Evolutionary conservation across 495 filamentous ascomycete genomes (phyloP).

Genomic region (Trichodelitschia bisporula): DNA sequence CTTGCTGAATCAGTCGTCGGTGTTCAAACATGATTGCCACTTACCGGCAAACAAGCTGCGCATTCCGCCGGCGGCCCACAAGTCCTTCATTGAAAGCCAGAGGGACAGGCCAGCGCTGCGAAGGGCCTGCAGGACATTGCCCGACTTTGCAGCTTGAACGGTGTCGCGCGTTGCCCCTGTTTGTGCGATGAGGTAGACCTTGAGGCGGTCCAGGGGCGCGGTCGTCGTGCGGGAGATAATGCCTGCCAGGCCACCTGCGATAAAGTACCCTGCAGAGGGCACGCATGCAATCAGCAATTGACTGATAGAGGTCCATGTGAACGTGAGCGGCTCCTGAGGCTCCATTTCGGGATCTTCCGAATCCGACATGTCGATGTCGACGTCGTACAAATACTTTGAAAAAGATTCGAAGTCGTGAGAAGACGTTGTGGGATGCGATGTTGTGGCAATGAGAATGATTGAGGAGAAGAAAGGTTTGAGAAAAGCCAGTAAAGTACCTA

Average conservation of each 20-base stretch:
- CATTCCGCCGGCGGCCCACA: constrained; percentile 76
- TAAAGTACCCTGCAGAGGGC: constrained; percentile 76
- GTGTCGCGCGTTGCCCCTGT: constrained; percentile 36
- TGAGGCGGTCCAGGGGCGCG: constrained; percentile 85
- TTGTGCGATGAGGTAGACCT: constrained; percentile 92
- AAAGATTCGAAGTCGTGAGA: background rate
- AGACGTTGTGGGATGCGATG: background rate
- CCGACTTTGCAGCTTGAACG: constrained; percentile 42
- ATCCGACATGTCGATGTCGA: constrained; percentile 4
- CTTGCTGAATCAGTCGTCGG: constrained; percentile 25
- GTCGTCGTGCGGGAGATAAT: constrained; percentile 82
- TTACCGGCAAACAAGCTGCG: constrained; percentile 85
- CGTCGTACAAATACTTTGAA: background rate
- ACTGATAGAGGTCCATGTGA: no score
- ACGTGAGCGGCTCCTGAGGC: constrained; percentile 17
- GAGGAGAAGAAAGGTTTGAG: constrained; percentile 44
- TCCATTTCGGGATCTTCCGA: constrained; percentile 3
- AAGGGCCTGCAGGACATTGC: constrained; percentile 38
- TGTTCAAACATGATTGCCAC: constrained; percentile 10
- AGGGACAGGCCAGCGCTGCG: constrained; percentile 44
- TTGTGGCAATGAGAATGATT: constrained; percentile 27
- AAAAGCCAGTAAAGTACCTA: constrained; percentile 75
- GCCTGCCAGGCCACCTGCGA: constrained; percentile 81
- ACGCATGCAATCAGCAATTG: constrained; percentile 41
- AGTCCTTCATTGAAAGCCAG: constrained; percentile 37